Evolutionary conservation across 805 yeast genomes (phyloP).

Genomic region (Kuraishia cidri): DNA sequence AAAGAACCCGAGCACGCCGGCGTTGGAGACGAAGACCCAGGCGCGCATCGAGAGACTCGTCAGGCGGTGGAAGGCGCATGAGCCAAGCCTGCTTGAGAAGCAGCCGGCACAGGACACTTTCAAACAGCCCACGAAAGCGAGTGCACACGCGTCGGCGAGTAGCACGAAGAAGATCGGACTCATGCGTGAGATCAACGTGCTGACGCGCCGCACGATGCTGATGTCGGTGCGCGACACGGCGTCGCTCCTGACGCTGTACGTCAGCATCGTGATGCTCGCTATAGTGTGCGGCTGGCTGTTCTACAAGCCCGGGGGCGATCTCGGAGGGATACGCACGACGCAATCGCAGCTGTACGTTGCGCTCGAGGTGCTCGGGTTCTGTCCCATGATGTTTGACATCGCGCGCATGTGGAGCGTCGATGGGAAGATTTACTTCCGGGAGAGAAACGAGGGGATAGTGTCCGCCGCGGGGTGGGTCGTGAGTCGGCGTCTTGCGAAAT

Average conservation of each 20-base stretch:
- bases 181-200: constrained; percentile 9
- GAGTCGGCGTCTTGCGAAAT: constrained; percentile 50
- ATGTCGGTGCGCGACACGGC: constrained; percentile 23
- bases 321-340: constrained; percentile 55
- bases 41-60: constrained; percentile 19
- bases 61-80: constrained; percentile 14
- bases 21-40: constrained; percentile 14
- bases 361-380: constrained; percentile 38
- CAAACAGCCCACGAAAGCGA: neutral
- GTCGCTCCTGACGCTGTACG: constrained; percentile 22
- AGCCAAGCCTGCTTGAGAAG: constrained; percentile 1
- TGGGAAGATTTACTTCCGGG: constrained; percentile 42
- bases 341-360: constrained; percentile 37
- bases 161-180: constrained; percentile 8
- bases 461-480: constrained; percentile 51
- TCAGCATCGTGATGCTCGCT: constrained; percentile 31
- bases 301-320: constrained; percentile 40
- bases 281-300: constrained; percentile 59
- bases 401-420: constrained; percentile 42
- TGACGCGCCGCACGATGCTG: constrained; percentile 25
- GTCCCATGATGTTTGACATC: constrained; percentile 40
- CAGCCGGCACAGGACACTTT: neutral
- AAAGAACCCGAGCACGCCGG: constrained; percentile 21
- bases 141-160: neutral
- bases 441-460: constrained; percentile 53